Base-by-base conservation (phyloP, 2,329 filamentous ascomycete species). In the Aureobasidium subglaciale region DNA sequence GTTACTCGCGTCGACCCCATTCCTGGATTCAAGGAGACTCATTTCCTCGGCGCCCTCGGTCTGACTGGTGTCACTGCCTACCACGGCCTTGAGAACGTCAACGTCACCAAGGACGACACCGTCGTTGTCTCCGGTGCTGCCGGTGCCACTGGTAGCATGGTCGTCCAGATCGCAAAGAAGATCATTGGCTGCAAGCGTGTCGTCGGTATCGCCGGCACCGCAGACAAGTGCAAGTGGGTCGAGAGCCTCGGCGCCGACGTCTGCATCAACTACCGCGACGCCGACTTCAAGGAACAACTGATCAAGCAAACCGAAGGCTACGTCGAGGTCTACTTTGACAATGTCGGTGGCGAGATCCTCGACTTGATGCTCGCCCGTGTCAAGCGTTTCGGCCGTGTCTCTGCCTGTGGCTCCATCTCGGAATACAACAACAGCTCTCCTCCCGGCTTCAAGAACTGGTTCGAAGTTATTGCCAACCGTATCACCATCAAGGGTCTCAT, bases 251-350 rank as follows among this genome's bases (percentile, higher is more conserved):
- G 78, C 6, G 77, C 77, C 6, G 77, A 83, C 62, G 65, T 73
- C 6, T 80, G 78, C 61, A 60, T 83, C 56, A 79, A 82, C 68
- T 82, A 82, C 66, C 79, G 79, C 62, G 67, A 68, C 6, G 56
- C 70, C 1, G 67, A 67, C 2, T 82, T 80, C 61, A 68, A 69
- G 37, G 62, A 74, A 53, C 71, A 80, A 22, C 68, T 82, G 2
- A 65, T 67, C 57, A 69, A 70, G 9, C 75, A 71, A 4, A 79
- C 77, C 1, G 71, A 73, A 4, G 71, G 72, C n/a, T 76, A 72
- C 61, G 77, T 78, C 1, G 75, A 81, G 85, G 82, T 89, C 13
- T 89, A 83, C 70, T 89, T 83, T 67, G 86, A 89, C 69, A 88
- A 88, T 71, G 83, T 87, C 18, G 86, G 85, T 10, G 86, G 86